Percentiles rank a stretch among this genome's conserved stretches.
Conservation (phyloP, 345 rosid genomes). For the Aurinia saxatilis region DNA sequence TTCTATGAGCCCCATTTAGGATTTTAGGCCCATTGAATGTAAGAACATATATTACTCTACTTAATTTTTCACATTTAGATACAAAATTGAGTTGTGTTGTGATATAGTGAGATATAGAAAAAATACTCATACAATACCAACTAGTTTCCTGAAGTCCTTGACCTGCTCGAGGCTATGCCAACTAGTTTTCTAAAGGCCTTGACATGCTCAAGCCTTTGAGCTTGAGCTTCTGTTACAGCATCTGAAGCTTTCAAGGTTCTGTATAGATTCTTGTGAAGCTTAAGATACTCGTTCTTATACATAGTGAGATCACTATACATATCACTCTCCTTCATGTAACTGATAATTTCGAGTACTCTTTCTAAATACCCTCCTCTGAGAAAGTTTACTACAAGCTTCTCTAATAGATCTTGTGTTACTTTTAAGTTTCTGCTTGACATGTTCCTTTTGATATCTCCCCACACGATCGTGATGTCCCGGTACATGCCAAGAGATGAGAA, state of each 20-base stretch:
- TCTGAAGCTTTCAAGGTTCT: slow-evolving; percentile 45
- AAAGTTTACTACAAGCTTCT: slow-evolving; percentile 57
- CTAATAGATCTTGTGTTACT: slow-evolving; percentile 51
- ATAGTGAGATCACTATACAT: slow-evolving; percentile 50
- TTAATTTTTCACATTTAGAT: neutral
- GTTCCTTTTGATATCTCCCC: slow-evolving; percentile 83
- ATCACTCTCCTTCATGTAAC: slow-evolving; percentile 40
- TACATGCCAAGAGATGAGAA: slow-evolving; percentile 59
- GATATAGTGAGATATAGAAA: neutral
- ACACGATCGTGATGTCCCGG: slow-evolving; percentile 59
- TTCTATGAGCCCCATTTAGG: too few species aligned
- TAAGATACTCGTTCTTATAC: slow-evolving; percentile 60
- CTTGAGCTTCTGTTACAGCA: slow-evolving; percentile 59
- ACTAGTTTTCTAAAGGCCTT: slow-evolving; percentile 54
- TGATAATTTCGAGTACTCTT: slow-evolving; percentile 72
- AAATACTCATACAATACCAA: slow-evolving; percentile 32
- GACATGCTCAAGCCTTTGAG: slow-evolving; percentile 57
- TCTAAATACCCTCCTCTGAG: slow-evolving; percentile 88
- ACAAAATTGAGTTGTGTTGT: neutral
- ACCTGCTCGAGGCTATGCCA: slow-evolving; percentile 50
- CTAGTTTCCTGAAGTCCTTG: slow-evolving; percentile 54
- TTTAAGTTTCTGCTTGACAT: slow-evolving; percentile 28
- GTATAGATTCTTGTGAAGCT: slow-evolving; percentile 70
- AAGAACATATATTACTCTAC: neutral
- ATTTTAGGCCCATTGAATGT: too few species aligned